Percentiles rank a stretch among this genome's conserved stretches.
phyloP scores from a whole-genome alignment of 148 eudicot genomes.

The Diospyros lotus region DNA sequence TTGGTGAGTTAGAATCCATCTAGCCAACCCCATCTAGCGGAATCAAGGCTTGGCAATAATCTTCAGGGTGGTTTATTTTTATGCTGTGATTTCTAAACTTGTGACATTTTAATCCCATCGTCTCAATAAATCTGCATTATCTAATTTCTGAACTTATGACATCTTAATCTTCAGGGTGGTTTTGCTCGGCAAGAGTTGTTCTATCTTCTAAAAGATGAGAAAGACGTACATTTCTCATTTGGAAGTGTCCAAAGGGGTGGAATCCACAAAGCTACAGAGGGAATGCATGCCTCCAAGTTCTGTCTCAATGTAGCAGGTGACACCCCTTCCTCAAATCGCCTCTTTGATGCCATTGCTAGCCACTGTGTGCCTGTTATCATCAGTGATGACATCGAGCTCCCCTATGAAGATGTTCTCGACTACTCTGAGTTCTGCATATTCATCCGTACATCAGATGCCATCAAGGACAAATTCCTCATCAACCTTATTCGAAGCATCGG shows the following conservation, averaged over 20 bases:
- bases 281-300: slow-evolving; percentile 89
- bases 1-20: neutral
- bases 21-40: too few species aligned
- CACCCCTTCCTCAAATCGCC: slow-evolving; percentile 94
- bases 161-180: slow-evolving; percentile 64
- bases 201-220: slow-evolving; percentile 69
- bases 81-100: too few species aligned
- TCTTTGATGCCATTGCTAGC: slow-evolving; percentile 91
- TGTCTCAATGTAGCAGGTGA: slow-evolving; percentile 98
- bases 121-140: too few species aligned
- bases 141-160: neutral
- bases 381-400: slow-evolving; percentile 92
- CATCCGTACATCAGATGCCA: slow-evolving; percentile 67
- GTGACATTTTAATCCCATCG: too few species aligned
- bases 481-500: slow-evolving; percentile 58
- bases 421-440: slow-evolving; percentile 85
- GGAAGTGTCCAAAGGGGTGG: slow-evolving; percentile 78
- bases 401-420: slow-evolving; percentile 77
- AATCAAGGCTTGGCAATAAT: too few species aligned
- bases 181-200: slow-evolving; percentile 72
- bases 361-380: slow-evolving; percentile 94
- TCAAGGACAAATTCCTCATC: slow-evolving; percentile 58
- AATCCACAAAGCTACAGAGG: slow-evolving; percentile 51
- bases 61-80: too few species aligned
- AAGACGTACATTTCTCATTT: slow-evolving; percentile 81